Evolutionary conservation across 768 basidiomycete species (phyloP), one percentile per base, ranked within the genome.

Genomic region (Cystofilobasidium capitatum): DNA sequence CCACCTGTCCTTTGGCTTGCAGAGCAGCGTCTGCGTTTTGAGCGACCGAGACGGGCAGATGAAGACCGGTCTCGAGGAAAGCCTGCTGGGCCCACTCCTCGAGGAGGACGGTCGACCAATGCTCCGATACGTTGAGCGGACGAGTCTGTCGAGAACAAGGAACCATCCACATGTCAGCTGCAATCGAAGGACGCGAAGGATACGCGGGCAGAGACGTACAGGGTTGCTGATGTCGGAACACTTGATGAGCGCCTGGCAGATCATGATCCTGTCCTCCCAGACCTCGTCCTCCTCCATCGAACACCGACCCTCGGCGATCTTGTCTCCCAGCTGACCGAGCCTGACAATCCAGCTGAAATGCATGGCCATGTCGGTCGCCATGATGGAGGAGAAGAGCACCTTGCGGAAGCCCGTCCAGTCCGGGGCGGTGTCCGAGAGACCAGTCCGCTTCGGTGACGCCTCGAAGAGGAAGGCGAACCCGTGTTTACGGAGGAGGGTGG

Each of bases 181-280:
- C 24, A 36, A 26, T 54, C 31, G 24, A n/a, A 24, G 39, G 49
- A 59, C 12, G 17, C n/a, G 22, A 4, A 8, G 37, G 31, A 59
- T 4, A 24, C 35, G 49, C 47, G 45, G 22, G 22, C 49, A 45
- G 14, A 39, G 17, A 83, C 92, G 71, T 75, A 96, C 92, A 20
- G 96, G 94, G 76, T 99, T 99, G 75, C 90, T 92, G 74, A 99
- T 98, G 78, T 99, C 96, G 22, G 94, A 92, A 74, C 93, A 96
- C 78, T 99, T 98, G 76, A 99, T 85, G 61, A 99, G 79, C 3
- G 88, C 88, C 73, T 97, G 91, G 75, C 90, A 94, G 29, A 91
- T 77, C 62, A 94, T 77, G 31, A 88, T 80, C 71, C 87, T 82
- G 63, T 85, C 82, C 71, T 78, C 71, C 44, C 60, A 57, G 6